phyloP scores from a whole-genome alignment of 345 rosid genomes.

The Citrus australasica region DNA sequence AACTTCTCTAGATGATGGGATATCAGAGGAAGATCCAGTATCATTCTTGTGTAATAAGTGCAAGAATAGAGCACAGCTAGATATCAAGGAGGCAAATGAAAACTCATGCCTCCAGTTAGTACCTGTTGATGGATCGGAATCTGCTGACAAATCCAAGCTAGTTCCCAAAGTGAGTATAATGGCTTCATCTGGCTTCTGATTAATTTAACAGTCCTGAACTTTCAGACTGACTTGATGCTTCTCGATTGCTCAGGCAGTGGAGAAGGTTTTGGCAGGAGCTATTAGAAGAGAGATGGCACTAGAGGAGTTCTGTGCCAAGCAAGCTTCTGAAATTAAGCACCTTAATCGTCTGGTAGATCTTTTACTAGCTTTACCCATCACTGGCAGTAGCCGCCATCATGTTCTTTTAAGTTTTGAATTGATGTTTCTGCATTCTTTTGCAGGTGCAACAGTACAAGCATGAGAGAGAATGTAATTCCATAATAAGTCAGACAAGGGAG shows the following conservation, averaged over 20 bases:
- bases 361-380: constrained; percentile 15
- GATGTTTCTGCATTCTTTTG: constrained; percentile 17
- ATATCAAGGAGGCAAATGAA: constrained; percentile 40
- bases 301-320: constrained; percentile 89
- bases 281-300: constrained; percentile 98
- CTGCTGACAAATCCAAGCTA: constrained; percentile 57
- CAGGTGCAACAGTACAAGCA: constrained; percentile 99
- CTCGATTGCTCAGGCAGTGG: constrained; percentile 67
- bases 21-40: constrained; percentile 30
- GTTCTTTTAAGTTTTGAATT: constrained; percentile 9
- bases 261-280: constrained; percentile 94
- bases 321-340: constrained; percentile 81
- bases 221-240: not conserved
- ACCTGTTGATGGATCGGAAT: constrained; percentile 52
- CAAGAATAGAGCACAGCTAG: constrained; percentile 41
- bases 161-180: constrained; percentile 71
- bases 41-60: constrained; percentile 61
- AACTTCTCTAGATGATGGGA: constrained; percentile 48
- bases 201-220: not conserved
- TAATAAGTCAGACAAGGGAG: constrained; percentile 86
- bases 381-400: not conserved
- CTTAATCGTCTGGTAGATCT: constrained; percentile 84
- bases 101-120: constrained; percentile 61
- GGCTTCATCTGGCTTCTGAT: not conserved
- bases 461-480: constrained; percentile 94